Evolutionary conservation across 208 protist species (phyloP).

Genomic region (Naegleria gruberi): DNA sequence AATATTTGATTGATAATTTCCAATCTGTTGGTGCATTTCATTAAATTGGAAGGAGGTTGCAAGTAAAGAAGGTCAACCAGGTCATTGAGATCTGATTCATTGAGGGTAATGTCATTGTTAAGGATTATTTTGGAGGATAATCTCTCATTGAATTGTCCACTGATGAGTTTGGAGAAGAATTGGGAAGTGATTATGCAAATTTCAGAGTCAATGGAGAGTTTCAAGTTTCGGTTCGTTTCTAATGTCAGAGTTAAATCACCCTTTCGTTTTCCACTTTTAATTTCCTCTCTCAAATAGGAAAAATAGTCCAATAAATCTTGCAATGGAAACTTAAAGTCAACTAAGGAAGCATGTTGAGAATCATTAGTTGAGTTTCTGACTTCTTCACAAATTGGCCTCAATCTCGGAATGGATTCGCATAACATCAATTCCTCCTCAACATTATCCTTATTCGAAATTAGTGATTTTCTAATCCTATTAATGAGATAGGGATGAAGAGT

Average conservation of each 20-base stretch:
- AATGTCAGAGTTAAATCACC: background rate
- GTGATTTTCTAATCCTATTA: no score
- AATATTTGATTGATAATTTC: background rate
- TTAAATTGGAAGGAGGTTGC: background rate
- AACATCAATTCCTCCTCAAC: background rate
- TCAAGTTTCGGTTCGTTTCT: background rate
- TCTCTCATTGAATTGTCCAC: background rate
- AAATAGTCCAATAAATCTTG: background rate
- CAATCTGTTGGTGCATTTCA: background rate
- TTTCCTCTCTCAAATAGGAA: background rate
- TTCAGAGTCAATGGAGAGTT: background rate
- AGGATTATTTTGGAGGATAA: background rate
- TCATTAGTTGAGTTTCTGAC: background rate
- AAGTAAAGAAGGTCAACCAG: background rate
- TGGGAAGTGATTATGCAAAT: background rate
- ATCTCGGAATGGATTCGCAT: background rate
- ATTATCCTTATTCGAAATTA: background rate
- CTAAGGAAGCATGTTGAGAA: background rate
- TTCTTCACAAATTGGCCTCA: background rate
- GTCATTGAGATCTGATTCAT: background rate
- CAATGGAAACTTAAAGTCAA: background rate
- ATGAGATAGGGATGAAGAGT: no score
- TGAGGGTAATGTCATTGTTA: background rate
- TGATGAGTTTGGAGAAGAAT: background rate
- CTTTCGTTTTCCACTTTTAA: background rate